Conservation (phyloP, 805 yeast species). For the Dipodascopsis uninucleata region DNA sequence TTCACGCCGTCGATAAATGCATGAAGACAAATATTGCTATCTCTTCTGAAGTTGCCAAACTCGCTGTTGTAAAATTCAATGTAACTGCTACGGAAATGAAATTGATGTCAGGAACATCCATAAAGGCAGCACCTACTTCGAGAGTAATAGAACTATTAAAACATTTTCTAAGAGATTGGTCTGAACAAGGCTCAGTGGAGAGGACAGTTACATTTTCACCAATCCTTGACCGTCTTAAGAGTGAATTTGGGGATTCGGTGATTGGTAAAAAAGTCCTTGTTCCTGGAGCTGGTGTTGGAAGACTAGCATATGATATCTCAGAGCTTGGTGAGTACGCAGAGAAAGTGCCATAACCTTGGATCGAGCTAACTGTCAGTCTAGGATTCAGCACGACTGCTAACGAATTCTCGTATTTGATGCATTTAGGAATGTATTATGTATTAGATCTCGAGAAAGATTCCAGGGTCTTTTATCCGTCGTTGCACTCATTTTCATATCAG, state of each 20-base stretch:
- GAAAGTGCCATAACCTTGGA: slow-evolving; percentile 1
- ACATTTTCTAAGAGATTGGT: slow-evolving; percentile 80
- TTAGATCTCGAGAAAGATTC: slow-evolving; percentile 27
- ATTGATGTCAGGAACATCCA: too few relatives aligned
- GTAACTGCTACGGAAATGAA: slow-evolving; percentile 47
- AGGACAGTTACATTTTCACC: slow-evolving; percentile 53
- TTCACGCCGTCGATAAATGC: slow-evolving; percentile 48
- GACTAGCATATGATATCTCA: slow-evolving; percentile 58
- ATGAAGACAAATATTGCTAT: slow-evolving; percentile 49
- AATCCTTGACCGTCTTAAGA: slow-evolving; percentile 44
- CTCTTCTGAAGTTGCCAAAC: slow-evolving; percentile 44
- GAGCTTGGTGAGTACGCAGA: slow-evolving; percentile 17
- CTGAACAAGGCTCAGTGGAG: slow-evolving; percentile 47
- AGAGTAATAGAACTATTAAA: slow-evolving; percentile 49
- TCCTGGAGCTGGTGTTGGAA: slow-evolving; percentile 88
- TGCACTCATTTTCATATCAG: slow-evolving; percentile 71
- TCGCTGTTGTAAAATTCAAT: slow-evolving; percentile 38
- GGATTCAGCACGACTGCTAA: slow-evolving; percentile 60
- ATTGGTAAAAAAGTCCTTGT: slow-evolving; percentile 48
- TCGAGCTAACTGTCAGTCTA: slow-evolving; percentile 2
- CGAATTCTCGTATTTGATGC: slow-evolving; percentile 76
- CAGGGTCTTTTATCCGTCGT: slow-evolving; percentile 37
- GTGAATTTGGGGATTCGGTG: slow-evolving; percentile 32
- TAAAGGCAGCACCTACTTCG: slow-evolving; percentile 33
- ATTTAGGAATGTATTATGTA: slow-evolving; percentile 44